Evolutionary conservation across 2,329 filamentous ascomycete species (phyloP), one percentile per base, ranked within the genome.

Genomic region (Ustulina deusta): DNA sequence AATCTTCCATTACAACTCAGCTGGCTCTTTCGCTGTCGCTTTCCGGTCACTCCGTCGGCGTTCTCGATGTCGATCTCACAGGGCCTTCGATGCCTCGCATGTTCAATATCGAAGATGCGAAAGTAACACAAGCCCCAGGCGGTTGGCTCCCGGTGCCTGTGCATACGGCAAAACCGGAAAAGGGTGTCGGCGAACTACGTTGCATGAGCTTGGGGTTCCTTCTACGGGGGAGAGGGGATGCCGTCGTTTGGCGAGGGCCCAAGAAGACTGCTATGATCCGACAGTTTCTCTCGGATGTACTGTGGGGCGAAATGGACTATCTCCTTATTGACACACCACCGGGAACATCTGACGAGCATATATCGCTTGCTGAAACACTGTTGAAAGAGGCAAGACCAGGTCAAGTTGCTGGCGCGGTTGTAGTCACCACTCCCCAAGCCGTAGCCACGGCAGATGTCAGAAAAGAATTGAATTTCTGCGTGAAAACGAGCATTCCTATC

Each of bases 221-320:
- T 6, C 86, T 99, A 6, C 90, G 91, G 3, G 88, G 90, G 69
- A 86, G 95, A 74, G 93, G 92, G 69, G 94, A 97, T 74, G 95
- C 96, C 0, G 94, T 99, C 0, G 96, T 99, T 44, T 99, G 96
- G 96, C 89, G 96, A 61, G 96, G 96, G 0, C 96, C 96, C 2
- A 99, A 99, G 82, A 99, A 99, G 83, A 99, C 96, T 4, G 96
- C 96, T 58, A 99, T 99, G 96, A 93, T 99, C 66, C 90, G 94
- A 46, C 96, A 99, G 79, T 99, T 99, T 78, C 84, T 99, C 32
- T 91, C 92, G 0, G 94, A 97, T 76, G 94, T 97, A 4, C 85
- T 93, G 34, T 98, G 96, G 96, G 87, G 89, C 61, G 87, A 90
- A 27, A 88, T 93, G n/a, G 95, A 98, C 78, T 98, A 93, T 77